Evolutionary conservation across 2,329 filamentous ascomycete species (phyloP).

Genomic region (Talaromyces sp.): DNA sequence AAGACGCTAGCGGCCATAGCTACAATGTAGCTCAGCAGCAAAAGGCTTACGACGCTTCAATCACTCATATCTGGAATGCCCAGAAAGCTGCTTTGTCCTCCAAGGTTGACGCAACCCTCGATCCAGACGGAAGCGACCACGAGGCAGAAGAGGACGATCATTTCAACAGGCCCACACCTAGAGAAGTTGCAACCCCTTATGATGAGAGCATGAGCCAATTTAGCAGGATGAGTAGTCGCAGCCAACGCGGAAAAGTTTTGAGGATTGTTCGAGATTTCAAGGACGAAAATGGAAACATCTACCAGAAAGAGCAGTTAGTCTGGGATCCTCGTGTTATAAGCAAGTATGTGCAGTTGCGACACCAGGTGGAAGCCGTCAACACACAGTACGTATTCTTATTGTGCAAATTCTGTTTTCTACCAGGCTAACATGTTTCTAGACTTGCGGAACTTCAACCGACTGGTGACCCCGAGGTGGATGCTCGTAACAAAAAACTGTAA

Average conservation of each 20-base stretch:
- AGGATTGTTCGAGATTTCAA: slow-evolving; percentile 66
- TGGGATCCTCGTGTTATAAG: slow-evolving; percentile 82
- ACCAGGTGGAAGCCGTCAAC: slow-evolving; percentile 63
- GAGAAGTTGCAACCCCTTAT: slow-evolving; percentile 57
- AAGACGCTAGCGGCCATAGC: slow-evolving; percentile 75
- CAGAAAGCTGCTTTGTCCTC: slow-evolving; percentile 77
- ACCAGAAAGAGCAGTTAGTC: slow-evolving; percentile 56
- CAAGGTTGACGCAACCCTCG: slow-evolving; percentile 62
- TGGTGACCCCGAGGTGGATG: slow-evolving; percentile 61
- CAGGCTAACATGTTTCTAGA: slow-evolving; percentile 29
- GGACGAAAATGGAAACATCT: slow-evolving; percentile 60
- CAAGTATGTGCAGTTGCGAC: slow-evolving; percentile 76
- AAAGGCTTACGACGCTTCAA: slow-evolving; percentile 83
- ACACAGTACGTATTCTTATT: slow-evolving; percentile 57
- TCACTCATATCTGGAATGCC: slow-evolving; percentile 85
- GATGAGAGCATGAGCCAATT: slow-evolving; percentile 78
- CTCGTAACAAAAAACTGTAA: slow-evolving; percentile 55
- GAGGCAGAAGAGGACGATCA: slow-evolving; percentile 45
- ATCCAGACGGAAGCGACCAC: slow-evolving; percentile 51
- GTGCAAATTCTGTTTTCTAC: neutral
- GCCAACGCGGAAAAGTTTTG: slow-evolving; percentile 63
- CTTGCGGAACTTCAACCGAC: slow-evolving; percentile 59
- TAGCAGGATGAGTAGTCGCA: slow-evolving; percentile 64
- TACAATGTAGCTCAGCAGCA: slow-evolving; percentile 98
- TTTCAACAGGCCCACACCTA: slow-evolving; percentile 53